Conservation (phyloP, 129 eudicot genomes). For the Silybum marianum region DNA sequence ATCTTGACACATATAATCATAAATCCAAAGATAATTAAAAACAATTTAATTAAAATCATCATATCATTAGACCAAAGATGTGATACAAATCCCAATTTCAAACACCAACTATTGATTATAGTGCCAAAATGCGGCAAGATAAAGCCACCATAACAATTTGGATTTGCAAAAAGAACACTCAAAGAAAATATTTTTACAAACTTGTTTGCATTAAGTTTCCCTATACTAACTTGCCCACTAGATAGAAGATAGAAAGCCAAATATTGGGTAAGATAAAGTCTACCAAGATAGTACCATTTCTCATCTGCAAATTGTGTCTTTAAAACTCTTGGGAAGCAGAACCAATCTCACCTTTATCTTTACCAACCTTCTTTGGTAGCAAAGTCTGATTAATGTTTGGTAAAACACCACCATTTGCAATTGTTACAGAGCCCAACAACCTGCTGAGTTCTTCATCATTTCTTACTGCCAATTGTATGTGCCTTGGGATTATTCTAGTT, state of each 20-base stretch:
- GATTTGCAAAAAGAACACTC: neutral
- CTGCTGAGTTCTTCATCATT: slow-evolving; percentile 79
- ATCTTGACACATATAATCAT: too few relatives aligned
- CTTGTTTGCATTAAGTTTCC: neutral
- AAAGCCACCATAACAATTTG: neutral
- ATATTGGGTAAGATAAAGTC: neutral
- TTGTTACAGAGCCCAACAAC: slow-evolving; percentile 62
- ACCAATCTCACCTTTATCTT: slow-evolving; percentile 47
- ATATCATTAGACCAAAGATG: too few relatives aligned
- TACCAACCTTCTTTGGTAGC: slow-evolving; percentile 57
- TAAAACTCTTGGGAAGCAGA: slow-evolving; percentile 77
- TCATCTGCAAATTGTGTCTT: neutral
- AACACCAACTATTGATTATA: neutral
- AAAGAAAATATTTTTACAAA: neutral
- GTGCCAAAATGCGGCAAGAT: slow-evolving; percentile 2
- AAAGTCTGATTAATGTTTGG: slow-evolving; percentile 55
- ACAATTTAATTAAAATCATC: too few relatives aligned
- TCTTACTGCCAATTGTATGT: slow-evolving; percentile 80
- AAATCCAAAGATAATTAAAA: too few relatives aligned
- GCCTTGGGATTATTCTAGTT: slow-evolving; percentile 63
- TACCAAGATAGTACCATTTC: neutral
- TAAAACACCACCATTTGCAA: slow-evolving; percentile 78
- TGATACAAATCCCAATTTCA: too few relatives aligned
- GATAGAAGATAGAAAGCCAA: neutral
- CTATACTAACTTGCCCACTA: neutral